These are phyloP conservation scores for Pachysandra terminalis DNA, from an alignment of 164 flowering plant species.

Conservation along the genomic window DNA sequence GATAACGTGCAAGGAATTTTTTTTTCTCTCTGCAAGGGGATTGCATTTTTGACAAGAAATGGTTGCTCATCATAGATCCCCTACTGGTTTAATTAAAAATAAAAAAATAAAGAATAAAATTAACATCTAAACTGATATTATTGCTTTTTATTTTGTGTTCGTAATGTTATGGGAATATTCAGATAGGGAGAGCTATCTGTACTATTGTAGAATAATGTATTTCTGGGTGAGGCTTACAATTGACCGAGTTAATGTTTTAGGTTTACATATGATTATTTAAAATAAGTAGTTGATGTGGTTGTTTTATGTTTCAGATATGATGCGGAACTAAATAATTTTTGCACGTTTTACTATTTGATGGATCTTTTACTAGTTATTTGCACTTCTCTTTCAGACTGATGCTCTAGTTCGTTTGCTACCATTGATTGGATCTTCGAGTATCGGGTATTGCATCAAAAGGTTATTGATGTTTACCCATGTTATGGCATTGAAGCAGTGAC, in stretches of 20 bases:
- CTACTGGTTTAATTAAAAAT: too few relatives aligned
- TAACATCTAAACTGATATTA: too few relatives aligned
- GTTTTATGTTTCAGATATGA: neutral
- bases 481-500: neutral
- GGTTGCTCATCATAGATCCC: too few relatives aligned
- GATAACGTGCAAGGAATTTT: too few relatives aligned
- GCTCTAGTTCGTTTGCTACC: constrained; percentile 84
- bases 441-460: constrained; percentile 52
- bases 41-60: neutral
- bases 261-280: neutral
- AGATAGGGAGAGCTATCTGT: neutral
- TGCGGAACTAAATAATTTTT: neutral
- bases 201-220: neutral
- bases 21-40: neutral
- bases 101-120: too few relatives aligned
- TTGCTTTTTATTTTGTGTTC: too few relatives aligned
- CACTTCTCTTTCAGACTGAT: constrained; percentile 65
- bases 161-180: neutral
- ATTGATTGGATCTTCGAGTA: constrained; percentile 82
- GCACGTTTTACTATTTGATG: neutral
- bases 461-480: constrained; percentile 1
- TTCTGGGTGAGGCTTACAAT: neutral
- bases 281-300: neutral
- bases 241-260: neutral
- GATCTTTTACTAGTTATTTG: neutral